Percentiles rank a stretch among this genome's conserved stretches.
Evolutionary conservation across 495 filamentous ascomycete genomes (phyloP).

Genomic region (Tuber indicum): DNA sequence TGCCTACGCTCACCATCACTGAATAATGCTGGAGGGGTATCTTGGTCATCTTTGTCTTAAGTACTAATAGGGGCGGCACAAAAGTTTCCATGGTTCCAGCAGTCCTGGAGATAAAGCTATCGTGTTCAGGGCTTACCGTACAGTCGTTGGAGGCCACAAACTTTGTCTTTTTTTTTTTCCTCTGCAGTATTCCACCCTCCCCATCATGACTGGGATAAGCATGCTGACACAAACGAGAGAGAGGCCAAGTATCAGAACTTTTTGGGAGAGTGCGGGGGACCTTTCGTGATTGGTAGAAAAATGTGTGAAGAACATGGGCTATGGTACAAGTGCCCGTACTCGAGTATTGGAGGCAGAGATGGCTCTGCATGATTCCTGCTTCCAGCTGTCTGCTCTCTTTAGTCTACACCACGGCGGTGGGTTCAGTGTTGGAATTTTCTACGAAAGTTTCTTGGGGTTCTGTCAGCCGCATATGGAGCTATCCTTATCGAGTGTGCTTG

Average conservation of each 20-base stretch:
- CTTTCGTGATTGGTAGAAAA: background rate
- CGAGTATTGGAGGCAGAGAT: background rate
- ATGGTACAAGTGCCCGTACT: background rate
- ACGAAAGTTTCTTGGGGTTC: background rate
- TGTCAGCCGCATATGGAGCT: background rate
- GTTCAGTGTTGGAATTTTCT: background rate
- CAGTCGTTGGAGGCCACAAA: background rate
- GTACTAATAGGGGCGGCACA: no score
- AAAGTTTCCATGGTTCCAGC: no score
- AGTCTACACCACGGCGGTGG: background rate
- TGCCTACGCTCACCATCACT: no score
- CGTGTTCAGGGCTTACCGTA: background rate
- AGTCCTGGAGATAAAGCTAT: background rate
- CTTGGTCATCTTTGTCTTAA: no score
- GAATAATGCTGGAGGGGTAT: no score
- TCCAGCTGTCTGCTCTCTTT: background rate
- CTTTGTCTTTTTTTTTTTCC: background rate
- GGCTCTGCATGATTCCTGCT: background rate
- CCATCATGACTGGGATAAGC: background rate
- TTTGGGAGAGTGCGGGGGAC: background rate
- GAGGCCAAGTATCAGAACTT: background rate
- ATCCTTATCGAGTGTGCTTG: background rate
- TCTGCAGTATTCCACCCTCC: background rate
- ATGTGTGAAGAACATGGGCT: background rate
- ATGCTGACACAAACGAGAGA: background rate